Conservation (phyloP, 169 alveolate species). For the Plasmodium fragile region DNA sequence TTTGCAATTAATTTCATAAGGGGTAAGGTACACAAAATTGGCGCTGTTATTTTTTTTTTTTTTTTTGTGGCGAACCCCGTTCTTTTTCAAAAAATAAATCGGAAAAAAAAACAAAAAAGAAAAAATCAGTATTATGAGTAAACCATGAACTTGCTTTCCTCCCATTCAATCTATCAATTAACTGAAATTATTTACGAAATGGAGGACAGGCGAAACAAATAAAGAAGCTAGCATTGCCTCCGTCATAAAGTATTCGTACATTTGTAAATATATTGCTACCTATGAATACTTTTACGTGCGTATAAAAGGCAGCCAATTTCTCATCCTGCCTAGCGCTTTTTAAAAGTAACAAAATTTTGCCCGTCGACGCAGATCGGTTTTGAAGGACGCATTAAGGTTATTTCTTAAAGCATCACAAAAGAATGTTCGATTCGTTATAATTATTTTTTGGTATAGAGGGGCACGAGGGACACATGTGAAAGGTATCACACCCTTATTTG, state of each 20-base stretch:
- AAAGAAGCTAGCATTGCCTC: constrained; percentile 1
- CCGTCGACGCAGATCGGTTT: neutral
- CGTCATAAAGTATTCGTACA: neutral
- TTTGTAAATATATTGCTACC: neutral
- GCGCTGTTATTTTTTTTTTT: neutral
- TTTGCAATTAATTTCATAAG: neutral
- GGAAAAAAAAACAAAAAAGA: neutral
- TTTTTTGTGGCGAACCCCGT: neutral
- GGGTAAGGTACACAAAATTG: neutral
- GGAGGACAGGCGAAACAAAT: neutral
- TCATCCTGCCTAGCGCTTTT: neutral
- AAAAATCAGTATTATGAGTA: neutral
- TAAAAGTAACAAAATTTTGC: neutral
- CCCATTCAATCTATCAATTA: neutral
- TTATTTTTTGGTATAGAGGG: neutral
- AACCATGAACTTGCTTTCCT: neutral
- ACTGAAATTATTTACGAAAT: neutral
- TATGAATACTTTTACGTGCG: neutral
- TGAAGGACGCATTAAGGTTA: neutral
- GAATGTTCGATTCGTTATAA: constrained; percentile 1
- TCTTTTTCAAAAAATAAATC: neutral
- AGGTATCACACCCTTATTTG: neutral
- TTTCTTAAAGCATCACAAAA: neutral
- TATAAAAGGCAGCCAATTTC: neutral
- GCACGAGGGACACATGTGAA: neutral